A percentile compares a stretch with the other conserved stretches of the same genome.
Conservation (phyloP, 2,329 filamentous ascomycete species). For the Iodosphaeria phyllophila region DNA sequence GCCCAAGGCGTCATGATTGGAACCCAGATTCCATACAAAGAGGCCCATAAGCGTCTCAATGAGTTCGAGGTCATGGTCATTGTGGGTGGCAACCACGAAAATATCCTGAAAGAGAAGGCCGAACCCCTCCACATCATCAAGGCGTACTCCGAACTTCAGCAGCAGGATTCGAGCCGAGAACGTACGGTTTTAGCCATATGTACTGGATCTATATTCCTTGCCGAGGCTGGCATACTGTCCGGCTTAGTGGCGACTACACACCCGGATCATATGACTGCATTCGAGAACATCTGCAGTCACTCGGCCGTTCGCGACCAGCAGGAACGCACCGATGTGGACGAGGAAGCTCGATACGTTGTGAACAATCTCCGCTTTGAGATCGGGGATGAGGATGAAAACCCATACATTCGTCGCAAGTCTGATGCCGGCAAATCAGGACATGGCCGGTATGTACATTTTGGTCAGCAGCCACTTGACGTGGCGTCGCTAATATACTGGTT, state of each 20-base stretch:
- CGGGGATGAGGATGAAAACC: constrained; percentile 65
- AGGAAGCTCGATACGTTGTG: constrained; percentile 68
- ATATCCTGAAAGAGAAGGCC: constrained; percentile 45
- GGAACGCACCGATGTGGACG: constrained; percentile 67
- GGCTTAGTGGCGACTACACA: constrained; percentile 71
- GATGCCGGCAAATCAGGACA: constrained; percentile 47
- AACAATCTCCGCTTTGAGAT: constrained; percentile 83
- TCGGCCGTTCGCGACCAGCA: constrained; percentile 49
- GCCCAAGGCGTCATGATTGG: constrained; percentile 49
- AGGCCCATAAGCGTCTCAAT: constrained; percentile 53
- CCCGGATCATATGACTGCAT: constrained; percentile 59
- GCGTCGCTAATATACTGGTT: constrained; percentile 6
- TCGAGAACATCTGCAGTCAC: constrained; percentile 68
- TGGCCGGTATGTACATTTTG: constrained; percentile 27
- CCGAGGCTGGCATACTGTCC: constrained; percentile 56
- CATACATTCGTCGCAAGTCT: constrained; percentile 62
- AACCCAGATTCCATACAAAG: constrained; percentile 60
- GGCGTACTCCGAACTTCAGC: constrained; percentile 62
- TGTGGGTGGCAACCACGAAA: constrained; percentile 49
- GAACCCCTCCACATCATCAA: constrained; percentile 56
- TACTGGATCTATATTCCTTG: constrained; percentile 63
- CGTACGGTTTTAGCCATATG: constrained; percentile 67
- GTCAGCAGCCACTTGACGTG: background rate
- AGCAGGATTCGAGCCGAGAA: constrained; percentile 61
- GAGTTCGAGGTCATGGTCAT: constrained; percentile 69